Conservation (phyloP, 441 rosid species). For the Arabidopsis hybrid region DNA sequence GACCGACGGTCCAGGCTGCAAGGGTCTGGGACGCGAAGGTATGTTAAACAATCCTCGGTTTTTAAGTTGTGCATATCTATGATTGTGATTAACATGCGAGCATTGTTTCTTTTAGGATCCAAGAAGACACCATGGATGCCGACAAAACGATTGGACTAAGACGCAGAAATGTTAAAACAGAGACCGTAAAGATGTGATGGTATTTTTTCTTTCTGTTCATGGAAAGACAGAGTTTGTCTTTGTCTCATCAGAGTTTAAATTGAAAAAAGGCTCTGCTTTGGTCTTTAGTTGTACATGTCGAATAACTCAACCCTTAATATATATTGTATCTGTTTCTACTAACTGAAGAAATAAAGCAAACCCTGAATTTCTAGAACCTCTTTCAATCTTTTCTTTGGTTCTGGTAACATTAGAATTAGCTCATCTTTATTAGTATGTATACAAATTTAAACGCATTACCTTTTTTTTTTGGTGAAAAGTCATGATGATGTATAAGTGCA, state of each 20-base stretch:
- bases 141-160: conserved; percentile 45
- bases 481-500: neutral
- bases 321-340: conserved; percentile 41
- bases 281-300: conserved; percentile 43
- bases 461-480: neutral
- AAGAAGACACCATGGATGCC: conserved; percentile 51
- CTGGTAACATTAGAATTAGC: neutral
- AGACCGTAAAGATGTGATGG: conserved; percentile 34
- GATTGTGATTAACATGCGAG: neutral
- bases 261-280: conserved; percentile 27
- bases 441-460: neutral
- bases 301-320: conserved; percentile 29
- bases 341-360: conserved; percentile 41
- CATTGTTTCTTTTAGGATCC: conserved; percentile 31
- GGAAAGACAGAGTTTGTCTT: conserved; percentile 38
- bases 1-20: conserved; percentile 60
- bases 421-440: neutral
- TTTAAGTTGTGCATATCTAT: neutral
- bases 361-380: conserved; percentile 41
- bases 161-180: conserved; percentile 7
- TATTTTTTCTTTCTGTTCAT: conserved; percentile 20
- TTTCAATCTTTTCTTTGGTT: neutral
- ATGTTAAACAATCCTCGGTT: neutral
- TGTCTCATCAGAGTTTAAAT: conserved; percentile 35
- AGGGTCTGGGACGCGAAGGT: conserved; percentile 52